phyloP scores from a whole-genome alignment of 768 basidiomycete genomes.

The Boletus barrowsii region DNA sequence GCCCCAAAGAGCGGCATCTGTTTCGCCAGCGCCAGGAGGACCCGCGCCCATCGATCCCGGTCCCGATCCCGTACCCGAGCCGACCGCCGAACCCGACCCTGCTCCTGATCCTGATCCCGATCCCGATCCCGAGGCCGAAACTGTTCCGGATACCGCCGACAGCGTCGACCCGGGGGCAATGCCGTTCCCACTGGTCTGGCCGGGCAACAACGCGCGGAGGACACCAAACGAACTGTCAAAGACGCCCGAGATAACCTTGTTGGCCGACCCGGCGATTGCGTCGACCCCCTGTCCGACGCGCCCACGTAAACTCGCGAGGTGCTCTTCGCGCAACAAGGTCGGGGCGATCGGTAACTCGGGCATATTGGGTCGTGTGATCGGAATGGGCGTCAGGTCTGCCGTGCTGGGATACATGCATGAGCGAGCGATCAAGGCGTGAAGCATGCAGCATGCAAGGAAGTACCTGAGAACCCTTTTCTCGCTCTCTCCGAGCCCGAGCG shows the following conservation, averaged over 20 bases:
- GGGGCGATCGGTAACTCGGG: conserved; percentile 41
- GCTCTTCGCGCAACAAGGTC: conserved; percentile 42
- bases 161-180: neutral
- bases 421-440: neutral
- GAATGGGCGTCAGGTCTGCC: conserved; percentile 79
- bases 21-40: neutral
- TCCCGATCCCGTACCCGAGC: neutral
- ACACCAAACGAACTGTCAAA: conserved; percentile 90
- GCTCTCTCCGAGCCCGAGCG: conserved; percentile 60
- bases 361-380: conserved; percentile 52
- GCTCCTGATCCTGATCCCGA: neutral
- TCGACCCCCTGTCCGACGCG: conserved; percentile 80
- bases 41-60: neutral
- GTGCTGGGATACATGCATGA: conserved; percentile 43
- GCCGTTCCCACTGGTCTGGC: conserved; percentile 15
- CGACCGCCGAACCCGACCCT: neutral
- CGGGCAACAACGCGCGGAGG: conserved; percentile 71
- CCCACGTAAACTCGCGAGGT: conserved; percentile 58
- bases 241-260: conserved; percentile 75
- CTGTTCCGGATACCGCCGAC: too few species aligned
- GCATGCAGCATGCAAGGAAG: neutral
- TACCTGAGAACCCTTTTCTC: conserved; percentile 59
- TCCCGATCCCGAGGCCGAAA: neutral
- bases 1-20: conserved; percentile 22
- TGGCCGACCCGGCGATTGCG: conserved; percentile 77